A percentile compares a stretch with the other conserved stretches of the same genome.
These are phyloP conservation scores for Vanrija sp. DNA, from an alignment of 1,284 basidiomycete genomes.

Conservation along the genomic window DNA sequence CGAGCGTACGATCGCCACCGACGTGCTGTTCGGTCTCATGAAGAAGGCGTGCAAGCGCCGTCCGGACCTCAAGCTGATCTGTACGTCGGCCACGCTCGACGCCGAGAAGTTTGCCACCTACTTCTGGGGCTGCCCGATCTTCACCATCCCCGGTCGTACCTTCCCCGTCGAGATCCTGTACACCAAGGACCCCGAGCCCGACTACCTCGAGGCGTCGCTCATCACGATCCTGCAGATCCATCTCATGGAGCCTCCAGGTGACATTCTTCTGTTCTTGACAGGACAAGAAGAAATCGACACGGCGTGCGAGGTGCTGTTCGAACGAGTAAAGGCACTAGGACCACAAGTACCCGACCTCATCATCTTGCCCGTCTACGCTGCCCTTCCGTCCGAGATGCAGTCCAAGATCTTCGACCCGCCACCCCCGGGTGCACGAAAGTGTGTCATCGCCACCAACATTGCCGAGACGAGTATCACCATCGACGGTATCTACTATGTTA, in stretches of 20 bases:
- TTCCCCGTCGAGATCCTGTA: conserved; percentile 96
- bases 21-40: conserved; percentile 92
- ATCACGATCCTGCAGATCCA: conserved; percentile 99
- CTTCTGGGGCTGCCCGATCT: conserved; percentile 97
- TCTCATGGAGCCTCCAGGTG: conserved; percentile 93
- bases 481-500: conserved; percentile 97
- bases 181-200: conserved; percentile 97
- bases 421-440: conserved; percentile 92
- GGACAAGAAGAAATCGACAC: conserved; percentile 99
- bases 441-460: conserved; percentile 97
- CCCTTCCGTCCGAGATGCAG: conserved; percentile 95
- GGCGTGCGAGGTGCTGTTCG: conserved; percentile 91
- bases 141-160: conserved; percentile 99
- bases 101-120: conserved; percentile 99
- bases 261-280: conserved; percentile 93
- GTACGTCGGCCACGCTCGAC: conserved; percentile 97
- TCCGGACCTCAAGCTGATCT: conserved; percentile 93
- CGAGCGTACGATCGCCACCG: conserved; percentile 95
- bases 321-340: conserved; percentile 96
- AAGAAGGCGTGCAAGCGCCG: conserved; percentile 95
- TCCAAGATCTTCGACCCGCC: conserved; percentile 96
- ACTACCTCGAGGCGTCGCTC: conserved; percentile 95
- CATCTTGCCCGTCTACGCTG: conserved; percentile 96
- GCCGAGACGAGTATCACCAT: conserved; percentile 98
- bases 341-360: conserved; percentile 95